Evolutionary conservation across 192 early-diverging fungal species (phyloP).

Genomic region (Coemansia sp.): DNA sequence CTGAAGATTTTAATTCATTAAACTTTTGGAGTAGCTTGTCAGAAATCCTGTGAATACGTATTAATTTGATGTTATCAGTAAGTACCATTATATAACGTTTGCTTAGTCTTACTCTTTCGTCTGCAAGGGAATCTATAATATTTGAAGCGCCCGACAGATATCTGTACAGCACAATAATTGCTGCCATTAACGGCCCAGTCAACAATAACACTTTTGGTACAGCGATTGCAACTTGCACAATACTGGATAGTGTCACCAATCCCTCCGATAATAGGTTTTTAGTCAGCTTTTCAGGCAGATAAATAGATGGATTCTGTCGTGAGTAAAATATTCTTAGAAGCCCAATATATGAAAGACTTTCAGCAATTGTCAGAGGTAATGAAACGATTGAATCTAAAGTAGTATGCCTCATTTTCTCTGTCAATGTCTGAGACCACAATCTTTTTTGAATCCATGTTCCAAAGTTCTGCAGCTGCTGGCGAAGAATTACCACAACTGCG

Average conservation of each 20-base stretch:
- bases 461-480: constrained; percentile 11
- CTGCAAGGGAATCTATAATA: not conserved
- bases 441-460: not conserved
- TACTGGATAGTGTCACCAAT: not conserved
- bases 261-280: not conserved
- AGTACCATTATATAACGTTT: not conserved
- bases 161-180: not conserved
- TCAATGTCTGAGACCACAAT: constrained; percentile 8
- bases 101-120: not conserved
- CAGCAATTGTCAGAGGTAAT: constrained; percentile 15
- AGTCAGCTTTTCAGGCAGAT: not conserved
- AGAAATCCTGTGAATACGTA: not conserved
- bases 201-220: not conserved
- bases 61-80: not conserved
- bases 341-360: constrained; percentile 2
- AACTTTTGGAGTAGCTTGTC: not conserved
- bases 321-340: not conserved
- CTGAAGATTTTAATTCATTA: not conserved
- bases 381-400: not conserved
- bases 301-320: not conserved
- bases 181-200: not conserved
- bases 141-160: too few species aligned
- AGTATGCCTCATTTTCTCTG: constrained; percentile 3
- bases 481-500: constrained; percentile 11
- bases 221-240: not conserved